Evolutionary conservation across 2,329 filamentous ascomycete species (phyloP).

Genomic region (Leptographium lundbergii): DNA sequence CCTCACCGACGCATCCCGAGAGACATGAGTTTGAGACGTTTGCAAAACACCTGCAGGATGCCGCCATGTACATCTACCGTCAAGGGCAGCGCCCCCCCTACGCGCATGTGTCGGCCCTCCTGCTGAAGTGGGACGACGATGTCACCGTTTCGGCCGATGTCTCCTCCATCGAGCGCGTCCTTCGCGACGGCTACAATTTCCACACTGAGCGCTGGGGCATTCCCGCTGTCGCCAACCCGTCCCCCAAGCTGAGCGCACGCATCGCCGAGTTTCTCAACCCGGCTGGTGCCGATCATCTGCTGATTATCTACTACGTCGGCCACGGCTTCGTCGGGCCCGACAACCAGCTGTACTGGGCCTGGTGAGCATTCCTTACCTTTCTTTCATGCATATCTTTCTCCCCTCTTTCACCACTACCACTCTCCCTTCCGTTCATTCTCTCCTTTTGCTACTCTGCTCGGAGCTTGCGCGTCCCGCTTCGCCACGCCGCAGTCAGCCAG

Average conservation of each 20-base stretch:
- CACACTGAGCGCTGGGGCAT: constrained; percentile 49
- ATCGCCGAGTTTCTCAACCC: constrained; percentile 48
- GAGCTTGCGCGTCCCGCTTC: not conserved
- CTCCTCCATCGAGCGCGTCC: constrained; percentile 39
- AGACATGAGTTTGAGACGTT: constrained; percentile 55
- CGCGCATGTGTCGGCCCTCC: constrained; percentile 44
- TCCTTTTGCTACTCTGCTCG: not conserved
- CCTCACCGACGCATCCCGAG: constrained; percentile 17
- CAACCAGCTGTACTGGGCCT: constrained; percentile 53
- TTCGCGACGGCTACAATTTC: constrained; percentile 49
- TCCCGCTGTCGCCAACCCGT: constrained; percentile 45
- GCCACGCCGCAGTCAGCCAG: not conserved
- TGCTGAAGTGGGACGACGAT: constrained; percentile 53
- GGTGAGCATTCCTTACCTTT: constrained; percentile 31
- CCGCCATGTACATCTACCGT: constrained; percentile 52
- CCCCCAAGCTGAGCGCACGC: constrained; percentile 47
- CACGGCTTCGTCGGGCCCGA: constrained; percentile 46
- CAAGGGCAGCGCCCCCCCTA: constrained; percentile 48
- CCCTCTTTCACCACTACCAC: not conserved
- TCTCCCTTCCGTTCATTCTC: not conserved
- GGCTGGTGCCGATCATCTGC: constrained; percentile 42
- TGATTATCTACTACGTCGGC: constrained; percentile 54
- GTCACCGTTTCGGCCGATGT: constrained; percentile 39
- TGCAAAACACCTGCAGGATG: constrained; percentile 54
- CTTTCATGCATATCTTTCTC: not conserved